Conservation (phyloP, 192 early-diverging fungal genomes). For the Mycoemilia scoparia region DNA sequence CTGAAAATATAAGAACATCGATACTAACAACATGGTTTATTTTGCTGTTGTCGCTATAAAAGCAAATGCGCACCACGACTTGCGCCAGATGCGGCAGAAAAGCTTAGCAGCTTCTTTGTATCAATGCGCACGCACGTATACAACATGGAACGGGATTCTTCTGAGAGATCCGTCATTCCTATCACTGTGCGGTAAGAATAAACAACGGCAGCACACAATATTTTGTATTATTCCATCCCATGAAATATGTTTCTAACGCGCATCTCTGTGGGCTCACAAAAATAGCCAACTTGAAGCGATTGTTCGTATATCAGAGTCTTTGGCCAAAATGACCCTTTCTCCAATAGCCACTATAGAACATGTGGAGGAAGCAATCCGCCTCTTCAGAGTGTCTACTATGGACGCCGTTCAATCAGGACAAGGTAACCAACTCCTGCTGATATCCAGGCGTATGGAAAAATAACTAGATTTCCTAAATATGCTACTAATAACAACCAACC, state of each 20-base stretch:
- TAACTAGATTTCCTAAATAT: constrained; percentile 9
- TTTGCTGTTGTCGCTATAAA: too few relatives aligned
- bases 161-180: constrained; percentile 68
- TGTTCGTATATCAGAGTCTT: constrained; percentile 90
- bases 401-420: constrained; percentile 82
- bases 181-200: constrained; percentile 93
- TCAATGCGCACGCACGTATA: constrained; percentile 72
- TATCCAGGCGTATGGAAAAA: too few relatives aligned
- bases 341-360: constrained; percentile 70
- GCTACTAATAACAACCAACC: constrained; percentile 1
- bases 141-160: constrained; percentile 49
- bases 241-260: constrained; percentile 4
- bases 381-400: constrained; percentile 97
- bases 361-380: constrained; percentile 90
- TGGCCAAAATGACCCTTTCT: constrained; percentile 86
- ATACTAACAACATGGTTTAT: background rate
- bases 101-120: constrained; percentile 87
- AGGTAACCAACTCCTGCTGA: too few relatives aligned
- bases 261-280: constrained; percentile 20
- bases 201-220: too few relatives aligned
- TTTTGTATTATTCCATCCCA: background rate
- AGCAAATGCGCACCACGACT: constrained; percentile 94
- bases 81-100: constrained; percentile 70
- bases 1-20: background rate
- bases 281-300: constrained; percentile 98